Conservation (phyloP, 2,329 filamentous ascomycete genomes). For the Aureobasidium mangrovei region DNA sequence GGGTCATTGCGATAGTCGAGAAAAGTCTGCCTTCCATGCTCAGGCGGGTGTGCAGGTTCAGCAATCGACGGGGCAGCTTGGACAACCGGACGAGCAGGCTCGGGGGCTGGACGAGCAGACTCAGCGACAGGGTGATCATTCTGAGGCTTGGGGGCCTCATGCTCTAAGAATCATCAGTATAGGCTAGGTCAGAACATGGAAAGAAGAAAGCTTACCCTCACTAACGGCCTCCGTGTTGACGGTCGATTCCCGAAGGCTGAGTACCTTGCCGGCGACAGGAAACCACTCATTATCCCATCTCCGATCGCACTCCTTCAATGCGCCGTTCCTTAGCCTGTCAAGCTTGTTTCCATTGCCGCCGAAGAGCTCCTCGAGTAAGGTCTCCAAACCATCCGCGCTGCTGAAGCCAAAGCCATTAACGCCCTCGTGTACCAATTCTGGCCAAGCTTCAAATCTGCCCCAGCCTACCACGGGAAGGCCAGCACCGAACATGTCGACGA, state of each 20-base stretch:
- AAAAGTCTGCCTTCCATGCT: no score
- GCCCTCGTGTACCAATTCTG: constrained; percentile 80
- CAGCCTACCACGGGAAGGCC: constrained; percentile 87
- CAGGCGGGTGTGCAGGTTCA: no score
- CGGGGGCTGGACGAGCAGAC: no score
- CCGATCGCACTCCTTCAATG: constrained; percentile 62
- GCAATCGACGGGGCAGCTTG: no score
- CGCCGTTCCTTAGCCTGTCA: constrained; percentile 62
- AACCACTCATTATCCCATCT: constrained; percentile 95
- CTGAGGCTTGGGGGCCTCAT: no score
- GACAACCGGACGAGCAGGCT: no score
- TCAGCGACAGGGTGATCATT: no score
- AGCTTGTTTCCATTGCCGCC: constrained; percentile 47
- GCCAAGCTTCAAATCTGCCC: constrained; percentile 76
- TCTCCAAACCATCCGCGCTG: constrained; percentile 56
- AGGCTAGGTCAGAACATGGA: no score
- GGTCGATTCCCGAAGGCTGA: not conserved
- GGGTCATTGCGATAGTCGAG: no score
- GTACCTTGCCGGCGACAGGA: constrained; percentile 54
- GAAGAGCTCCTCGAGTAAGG: constrained; percentile 58
- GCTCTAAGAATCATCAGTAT: no score
- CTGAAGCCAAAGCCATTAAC: constrained; percentile 81
- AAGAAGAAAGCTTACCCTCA: no score
- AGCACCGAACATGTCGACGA: constrained; percentile 97
- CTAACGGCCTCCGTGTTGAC: no score